A percentile compares a stretch with the other conserved stretches of the same genome.
These are phyloP conservation scores for Dipteronia sinensis DNA, from an alignment of 345 rosid genomes.

Conservation along the genomic window DNA sequence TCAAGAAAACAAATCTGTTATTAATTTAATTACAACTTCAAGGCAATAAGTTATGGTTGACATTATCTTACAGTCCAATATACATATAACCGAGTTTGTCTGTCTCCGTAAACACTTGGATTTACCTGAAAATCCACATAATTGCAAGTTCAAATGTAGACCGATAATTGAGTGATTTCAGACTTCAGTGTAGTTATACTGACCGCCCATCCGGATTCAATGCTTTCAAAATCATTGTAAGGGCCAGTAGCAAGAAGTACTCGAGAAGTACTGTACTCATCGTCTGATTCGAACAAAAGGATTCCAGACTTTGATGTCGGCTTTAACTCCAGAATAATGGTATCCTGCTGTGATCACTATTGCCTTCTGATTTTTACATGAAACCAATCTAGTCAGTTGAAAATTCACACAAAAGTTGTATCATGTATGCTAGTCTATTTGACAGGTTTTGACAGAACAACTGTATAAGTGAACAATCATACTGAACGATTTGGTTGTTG, in stretches of 20 bases:
- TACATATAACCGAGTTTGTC: slow-evolving; percentile 44
- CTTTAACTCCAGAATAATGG: slow-evolving; percentile 52
- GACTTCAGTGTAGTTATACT: slow-evolving; percentile 2
- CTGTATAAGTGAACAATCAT: not conserved
- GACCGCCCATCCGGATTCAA: slow-evolving; percentile 63
- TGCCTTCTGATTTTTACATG: slow-evolving; percentile 40
- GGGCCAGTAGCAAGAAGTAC: slow-evolving; percentile 48
- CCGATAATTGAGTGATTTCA: no score
- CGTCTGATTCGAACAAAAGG: slow-evolving; percentile 49
- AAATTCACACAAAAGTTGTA: no score
- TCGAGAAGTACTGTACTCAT: slow-evolving; percentile 51
- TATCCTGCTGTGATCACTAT: slow-evolving; percentile 45
- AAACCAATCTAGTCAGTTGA: not conserved
- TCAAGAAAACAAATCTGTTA: not conserved
- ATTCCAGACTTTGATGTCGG: slow-evolving; percentile 52
- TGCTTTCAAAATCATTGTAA: slow-evolving; percentile 41
- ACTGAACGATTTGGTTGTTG: slow-evolving; percentile 48
- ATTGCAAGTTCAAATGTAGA: no score
- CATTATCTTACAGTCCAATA: slow-evolving; percentile 56
- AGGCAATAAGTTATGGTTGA: not conserved
- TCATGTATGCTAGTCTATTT: not conserved
- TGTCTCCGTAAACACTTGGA: slow-evolving; percentile 56
- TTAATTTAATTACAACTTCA: not conserved
- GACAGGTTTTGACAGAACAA: not conserved
- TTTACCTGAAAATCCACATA: slow-evolving; percentile 42